These are phyloP conservation scores for Backusella mclennaniae DNA, from an alignment of 192 early-diverging fungal genomes.

Conservation along the genomic window DNA sequence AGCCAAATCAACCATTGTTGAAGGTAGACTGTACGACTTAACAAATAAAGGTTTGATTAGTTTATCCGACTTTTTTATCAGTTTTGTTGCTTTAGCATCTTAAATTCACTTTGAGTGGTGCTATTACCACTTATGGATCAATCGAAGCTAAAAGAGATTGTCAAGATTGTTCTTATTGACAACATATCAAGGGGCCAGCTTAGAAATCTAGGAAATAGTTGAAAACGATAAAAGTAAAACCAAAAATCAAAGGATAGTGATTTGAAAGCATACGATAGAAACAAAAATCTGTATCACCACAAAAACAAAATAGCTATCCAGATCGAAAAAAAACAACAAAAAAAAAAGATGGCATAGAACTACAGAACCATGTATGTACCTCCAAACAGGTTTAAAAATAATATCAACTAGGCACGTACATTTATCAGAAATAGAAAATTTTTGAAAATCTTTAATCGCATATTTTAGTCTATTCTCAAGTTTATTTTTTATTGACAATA, in stretches of 20 bases:
- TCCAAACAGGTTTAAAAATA: neutral
- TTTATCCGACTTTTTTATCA: neutral
- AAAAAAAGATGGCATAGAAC: neutral
- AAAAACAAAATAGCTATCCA: neutral
- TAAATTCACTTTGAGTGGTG: neutral
- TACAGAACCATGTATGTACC: neutral
- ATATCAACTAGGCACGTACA: neutral
- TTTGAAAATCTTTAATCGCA: neutral
- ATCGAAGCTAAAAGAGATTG: neutral
- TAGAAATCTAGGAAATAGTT: neutral
- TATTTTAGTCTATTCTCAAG: neutral
- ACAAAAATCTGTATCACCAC: neutral
- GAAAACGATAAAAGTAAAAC: neutral
- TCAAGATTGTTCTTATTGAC: neutral
- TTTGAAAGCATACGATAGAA: neutral
- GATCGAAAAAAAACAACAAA: neutral
- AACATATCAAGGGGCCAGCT: neutral
- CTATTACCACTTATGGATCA: neutral
- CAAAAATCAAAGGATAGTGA: neutral
- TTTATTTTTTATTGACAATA: conserved; percentile 9
- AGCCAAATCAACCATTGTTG: neutral
- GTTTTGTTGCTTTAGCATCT: neutral
- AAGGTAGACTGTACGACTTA: neutral
- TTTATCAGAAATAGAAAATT: neutral
- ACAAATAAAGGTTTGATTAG: neutral